These are phyloP conservation scores for Diaporthe humulicola DNA, from an alignment of 2,329 filamentous ascomycete genomes.

Conservation along the genomic window DNA sequence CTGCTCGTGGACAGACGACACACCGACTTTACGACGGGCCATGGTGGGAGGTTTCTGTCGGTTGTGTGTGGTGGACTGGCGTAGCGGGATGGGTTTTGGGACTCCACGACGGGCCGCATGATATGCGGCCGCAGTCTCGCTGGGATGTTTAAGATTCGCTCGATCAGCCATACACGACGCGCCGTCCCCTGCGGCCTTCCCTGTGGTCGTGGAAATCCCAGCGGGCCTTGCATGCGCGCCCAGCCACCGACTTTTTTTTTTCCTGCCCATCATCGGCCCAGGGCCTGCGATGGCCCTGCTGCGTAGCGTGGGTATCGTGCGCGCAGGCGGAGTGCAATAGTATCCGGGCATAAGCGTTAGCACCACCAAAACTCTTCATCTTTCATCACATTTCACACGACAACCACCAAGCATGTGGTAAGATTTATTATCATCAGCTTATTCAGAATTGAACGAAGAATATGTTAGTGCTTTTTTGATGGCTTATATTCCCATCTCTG, in stretches of 20 bases:
- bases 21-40: conserved; percentile 41
- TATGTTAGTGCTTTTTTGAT: too few relatives aligned
- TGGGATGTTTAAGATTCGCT: conserved; percentile 31
- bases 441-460: too few relatives aligned
- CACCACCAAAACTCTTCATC: too few relatives aligned
- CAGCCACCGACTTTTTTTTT: conserved; percentile 40
- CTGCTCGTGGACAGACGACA: conserved; percentile 33
- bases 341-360: too few relatives aligned
- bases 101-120: conserved; percentile 40
- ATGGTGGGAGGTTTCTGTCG: conserved; percentile 27
- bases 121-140: conserved; percentile 40
- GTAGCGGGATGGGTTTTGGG: conserved; percentile 36
- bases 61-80: conserved; percentile 35
- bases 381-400: too few relatives aligned
- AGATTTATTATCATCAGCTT: too few relatives aligned
- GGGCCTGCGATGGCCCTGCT: conserved; percentile 10
- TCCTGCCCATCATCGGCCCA: conserved; percentile 20
- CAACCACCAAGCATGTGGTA: too few relatives aligned
- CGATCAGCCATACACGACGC: conserved; percentile 38
- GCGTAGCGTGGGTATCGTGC: neutral
- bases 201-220: conserved; percentile 23
- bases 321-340: too few relatives aligned
- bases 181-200: conserved; percentile 26
- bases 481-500: too few relatives aligned
- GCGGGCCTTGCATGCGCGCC: conserved; percentile 40